Percentiles rank a stretch among this genome's conserved stretches.
These are phyloP conservation scores for Penicillium daleae DNA, from an alignment of 495 filamentous ascomycete genomes.

Conservation along the genomic window DNA sequence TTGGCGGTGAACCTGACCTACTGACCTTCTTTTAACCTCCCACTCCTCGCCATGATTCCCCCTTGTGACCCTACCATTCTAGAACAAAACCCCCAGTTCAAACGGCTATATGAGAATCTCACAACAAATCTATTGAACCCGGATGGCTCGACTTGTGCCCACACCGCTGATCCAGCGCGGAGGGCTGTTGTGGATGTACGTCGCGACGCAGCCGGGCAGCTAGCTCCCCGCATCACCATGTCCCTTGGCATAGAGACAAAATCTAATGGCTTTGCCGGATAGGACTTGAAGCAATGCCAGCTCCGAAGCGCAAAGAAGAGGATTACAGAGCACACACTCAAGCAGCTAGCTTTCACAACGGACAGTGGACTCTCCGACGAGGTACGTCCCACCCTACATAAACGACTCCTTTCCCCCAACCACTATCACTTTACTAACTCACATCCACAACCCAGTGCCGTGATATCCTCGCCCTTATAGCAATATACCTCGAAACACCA, in stretches of 20 bases:
- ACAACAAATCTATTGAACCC: constrained; percentile 61
- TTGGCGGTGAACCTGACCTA: constrained; percentile 31
- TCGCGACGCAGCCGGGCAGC: constrained; percentile 10
- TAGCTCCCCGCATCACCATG: background rate
- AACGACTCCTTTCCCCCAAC: background rate
- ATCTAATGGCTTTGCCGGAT: background rate
- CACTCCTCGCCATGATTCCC: constrained; percentile 59
- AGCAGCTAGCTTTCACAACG: constrained; percentile 39
- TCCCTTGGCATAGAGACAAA: background rate
- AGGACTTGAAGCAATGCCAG: constrained; percentile 48
- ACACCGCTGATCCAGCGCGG: constrained; percentile 56
- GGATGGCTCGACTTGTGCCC: constrained; percentile 63
- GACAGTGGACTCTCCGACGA: constrained; percentile 40
- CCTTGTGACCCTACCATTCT: constrained; percentile 65
- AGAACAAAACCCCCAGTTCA: constrained; percentile 66
- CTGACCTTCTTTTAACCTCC: constrained; percentile 11
- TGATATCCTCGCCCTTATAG: constrained; percentile 42
- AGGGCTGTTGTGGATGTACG: constrained; percentile 56
- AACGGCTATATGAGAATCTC: constrained; percentile 62
- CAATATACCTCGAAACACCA: constrained; percentile 45
- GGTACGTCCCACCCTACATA: constrained; percentile 22
- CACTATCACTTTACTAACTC: background rate
- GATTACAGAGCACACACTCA: constrained; percentile 40
- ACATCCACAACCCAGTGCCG: constrained; percentile 30
- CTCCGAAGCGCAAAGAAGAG: constrained; percentile 39